Percentiles rank a stretch among this genome's conserved stretches.
phyloP scores from a whole-genome alignment of 495 filamentous ascomycete species.

The Diplogelasinospora grovesii region DNA sequence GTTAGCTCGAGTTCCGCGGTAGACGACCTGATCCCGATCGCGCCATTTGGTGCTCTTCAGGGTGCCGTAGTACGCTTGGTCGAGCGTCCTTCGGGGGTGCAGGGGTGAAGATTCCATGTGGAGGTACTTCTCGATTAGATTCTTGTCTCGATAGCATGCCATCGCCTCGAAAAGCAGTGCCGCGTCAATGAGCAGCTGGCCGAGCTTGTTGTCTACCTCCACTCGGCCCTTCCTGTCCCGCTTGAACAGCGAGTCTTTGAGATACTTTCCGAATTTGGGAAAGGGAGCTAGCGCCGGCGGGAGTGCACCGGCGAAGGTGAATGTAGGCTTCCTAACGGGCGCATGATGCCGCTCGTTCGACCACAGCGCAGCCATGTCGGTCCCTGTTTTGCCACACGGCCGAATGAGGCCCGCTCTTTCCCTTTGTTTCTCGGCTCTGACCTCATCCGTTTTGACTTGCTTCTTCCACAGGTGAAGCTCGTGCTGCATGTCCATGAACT shows the following conservation, averaged over 20 bases:
- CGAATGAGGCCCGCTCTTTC: not conserved
- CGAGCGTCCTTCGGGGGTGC: constrained; percentile 62
- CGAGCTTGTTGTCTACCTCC: constrained; percentile 25
- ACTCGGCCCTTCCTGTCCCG: constrained; percentile 18
- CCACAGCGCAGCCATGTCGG: not conserved
- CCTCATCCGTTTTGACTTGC: not conserved
- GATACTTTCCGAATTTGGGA: not conserved
- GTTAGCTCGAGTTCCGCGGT: constrained; percentile 37
- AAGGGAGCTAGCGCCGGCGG: no score
- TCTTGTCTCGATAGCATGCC: constrained; percentile 45
- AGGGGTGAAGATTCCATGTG: constrained; percentile 49
- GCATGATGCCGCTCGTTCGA: not conserved
- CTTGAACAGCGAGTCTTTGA: not conserved
- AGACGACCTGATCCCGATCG: constrained; percentile 65
- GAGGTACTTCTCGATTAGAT: constrained; percentile 53
- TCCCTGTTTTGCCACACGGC: not conserved
- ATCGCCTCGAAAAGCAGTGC: constrained; percentile 35
- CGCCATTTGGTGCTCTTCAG: constrained; percentile 52
- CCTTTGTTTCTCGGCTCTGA: not conserved
- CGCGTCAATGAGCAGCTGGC: constrained; percentile 30
- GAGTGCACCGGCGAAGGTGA: no score
- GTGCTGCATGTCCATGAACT: constrained; percentile 10
- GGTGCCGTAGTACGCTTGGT: constrained; percentile 62
- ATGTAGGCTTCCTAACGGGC: not conserved
- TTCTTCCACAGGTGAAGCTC: constrained; percentile 3